Evolutionary conservation across 306 rosid genomes (phyloP).

Genomic region (Glycine latifolia): DNA sequence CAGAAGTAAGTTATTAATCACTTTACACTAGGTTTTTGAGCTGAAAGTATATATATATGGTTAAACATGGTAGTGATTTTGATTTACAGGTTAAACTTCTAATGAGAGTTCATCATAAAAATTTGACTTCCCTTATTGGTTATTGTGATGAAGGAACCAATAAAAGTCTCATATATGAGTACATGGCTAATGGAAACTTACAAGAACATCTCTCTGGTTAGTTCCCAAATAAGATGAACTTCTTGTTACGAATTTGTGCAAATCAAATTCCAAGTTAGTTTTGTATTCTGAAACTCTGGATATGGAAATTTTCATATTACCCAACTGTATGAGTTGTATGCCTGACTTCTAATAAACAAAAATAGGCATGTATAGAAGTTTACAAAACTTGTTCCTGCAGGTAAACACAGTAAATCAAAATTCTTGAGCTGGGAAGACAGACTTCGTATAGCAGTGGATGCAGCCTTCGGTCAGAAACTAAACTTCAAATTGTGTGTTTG

Average conservation of each 20-base stretch:
- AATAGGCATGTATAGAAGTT: not conserved
- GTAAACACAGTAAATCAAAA: not conserved
- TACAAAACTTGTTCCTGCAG: not conserved
- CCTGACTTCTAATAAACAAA: not conserved
- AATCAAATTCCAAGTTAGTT: not conserved
- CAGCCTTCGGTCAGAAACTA: constrained; percentile 48
- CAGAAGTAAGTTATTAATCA: constrained; percentile 53
- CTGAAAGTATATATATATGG: not conserved
- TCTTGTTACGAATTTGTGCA: not conserved
- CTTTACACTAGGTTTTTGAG: not conserved
- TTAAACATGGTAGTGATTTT: not conserved
- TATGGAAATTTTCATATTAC: not conserved
- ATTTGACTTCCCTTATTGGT: constrained; percentile 49
- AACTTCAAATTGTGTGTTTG: not conserved
- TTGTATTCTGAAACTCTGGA: not conserved
- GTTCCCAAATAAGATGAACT: not conserved
- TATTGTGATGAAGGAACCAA: constrained; percentile 46
- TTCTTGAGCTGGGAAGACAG: constrained; percentile 54
- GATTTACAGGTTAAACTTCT: constrained; percentile 39
- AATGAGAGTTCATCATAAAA: constrained; percentile 51
- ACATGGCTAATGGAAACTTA: constrained; percentile 48
- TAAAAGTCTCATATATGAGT: constrained; percentile 49
- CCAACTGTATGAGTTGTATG: not conserved
- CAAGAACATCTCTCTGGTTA: constrained; percentile 47
- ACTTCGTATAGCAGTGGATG: constrained; percentile 51